Evolutionary conservation across 192 early-diverging fungal genomes (phyloP).

Genomic region (Fimicolochytrium jonesii): DNA sequence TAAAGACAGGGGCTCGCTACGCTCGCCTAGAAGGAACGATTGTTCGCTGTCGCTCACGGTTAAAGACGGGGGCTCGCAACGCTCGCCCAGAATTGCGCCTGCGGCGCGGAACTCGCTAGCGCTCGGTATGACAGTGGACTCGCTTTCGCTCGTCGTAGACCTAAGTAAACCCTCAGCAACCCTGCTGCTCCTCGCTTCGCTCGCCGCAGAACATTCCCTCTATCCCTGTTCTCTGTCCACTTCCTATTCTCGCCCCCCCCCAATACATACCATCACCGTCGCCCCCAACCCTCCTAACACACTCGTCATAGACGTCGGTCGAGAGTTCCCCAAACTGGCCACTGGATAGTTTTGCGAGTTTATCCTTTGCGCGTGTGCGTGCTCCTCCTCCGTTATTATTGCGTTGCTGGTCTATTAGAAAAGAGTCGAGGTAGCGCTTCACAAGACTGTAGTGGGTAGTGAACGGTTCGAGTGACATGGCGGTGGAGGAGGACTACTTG

Average conservation of each 20-base stretch:
- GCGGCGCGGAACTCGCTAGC: too few relatives aligned
- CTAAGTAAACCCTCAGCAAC: too few relatives aligned
- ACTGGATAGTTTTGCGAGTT: slow-evolving; percentile 51
- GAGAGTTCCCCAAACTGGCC: slow-evolving; percentile 85
- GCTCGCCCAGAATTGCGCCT: too few relatives aligned
- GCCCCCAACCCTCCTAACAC: slow-evolving; percentile 52
- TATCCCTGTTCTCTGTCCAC: too few relatives aligned
- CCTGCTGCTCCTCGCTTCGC: too few relatives aligned
- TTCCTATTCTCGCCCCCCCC: neutral
- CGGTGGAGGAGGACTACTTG: neutral
- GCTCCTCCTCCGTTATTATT: neutral
- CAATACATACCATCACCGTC: slow-evolving; percentile 45
- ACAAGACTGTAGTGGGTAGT: slow-evolving; percentile 7
- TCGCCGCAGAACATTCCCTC: too few relatives aligned
- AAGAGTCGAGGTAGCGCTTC: slow-evolving; percentile 2
- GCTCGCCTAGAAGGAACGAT: too few relatives aligned
- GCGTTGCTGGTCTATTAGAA: neutral
- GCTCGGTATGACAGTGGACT: too few relatives aligned
- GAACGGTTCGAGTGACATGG: neutral
- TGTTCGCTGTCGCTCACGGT: too few relatives aligned
- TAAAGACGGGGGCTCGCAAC: too few relatives aligned
- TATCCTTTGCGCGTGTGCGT: slow-evolving; percentile 13
- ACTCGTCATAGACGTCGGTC: slow-evolving; percentile 88
- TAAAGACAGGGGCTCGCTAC: too few relatives aligned
- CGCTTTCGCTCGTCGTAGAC: too few relatives aligned